These are phyloP conservation scores for Fusarium torulosum DNA, from an alignment of 2,329 filamentous ascomycete genomes.

Conservation along the genomic window DNA sequence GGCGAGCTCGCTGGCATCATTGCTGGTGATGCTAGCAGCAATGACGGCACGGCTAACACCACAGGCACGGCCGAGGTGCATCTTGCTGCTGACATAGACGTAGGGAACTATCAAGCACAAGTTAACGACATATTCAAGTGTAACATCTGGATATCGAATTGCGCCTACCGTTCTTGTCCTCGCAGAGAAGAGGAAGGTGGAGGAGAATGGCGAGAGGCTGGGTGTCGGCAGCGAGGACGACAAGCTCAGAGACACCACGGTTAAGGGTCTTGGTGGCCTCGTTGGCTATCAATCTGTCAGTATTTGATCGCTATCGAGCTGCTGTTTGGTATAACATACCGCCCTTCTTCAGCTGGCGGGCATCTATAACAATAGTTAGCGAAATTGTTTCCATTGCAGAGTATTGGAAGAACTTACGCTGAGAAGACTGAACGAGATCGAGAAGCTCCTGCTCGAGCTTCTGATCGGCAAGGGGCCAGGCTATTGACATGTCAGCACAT, in stretches of 20 bases:
- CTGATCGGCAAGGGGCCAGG: constrained; percentile 79
- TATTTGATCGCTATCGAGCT: neutral
- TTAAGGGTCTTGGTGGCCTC: constrained; percentile 84
- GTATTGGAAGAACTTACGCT: constrained; percentile 54
- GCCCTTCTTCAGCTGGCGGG: constrained; percentile 87
- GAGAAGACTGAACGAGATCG: constrained; percentile 80
- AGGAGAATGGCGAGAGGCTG: constrained; percentile 88
- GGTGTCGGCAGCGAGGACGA: constrained; percentile 91
- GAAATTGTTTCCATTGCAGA: neutral
- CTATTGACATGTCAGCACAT: constrained; percentile 53
- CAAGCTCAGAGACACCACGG: constrained; percentile 89
- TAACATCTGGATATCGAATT: neutral
- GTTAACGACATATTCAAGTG: constrained; percentile 26
- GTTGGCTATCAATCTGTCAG: constrained; percentile 23
- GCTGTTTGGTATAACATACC: constrained; percentile 61
- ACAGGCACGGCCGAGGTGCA: constrained; percentile 87
- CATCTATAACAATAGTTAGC: constrained; percentile 54
- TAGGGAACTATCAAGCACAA: constrained; percentile 57
- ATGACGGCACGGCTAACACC: constrained; percentile 92
- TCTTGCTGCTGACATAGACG: constrained; percentile 81
- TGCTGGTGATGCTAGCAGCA: constrained; percentile 87
- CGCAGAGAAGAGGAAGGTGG: constrained; percentile 88
- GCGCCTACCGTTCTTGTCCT: constrained; percentile 73
- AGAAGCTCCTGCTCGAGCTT: constrained; percentile 84
- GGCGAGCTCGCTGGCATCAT: constrained; percentile 89